phyloP scores from a whole-genome alignment of 192 early-diverging fungal species.

The Coemansia sp. region DNA sequence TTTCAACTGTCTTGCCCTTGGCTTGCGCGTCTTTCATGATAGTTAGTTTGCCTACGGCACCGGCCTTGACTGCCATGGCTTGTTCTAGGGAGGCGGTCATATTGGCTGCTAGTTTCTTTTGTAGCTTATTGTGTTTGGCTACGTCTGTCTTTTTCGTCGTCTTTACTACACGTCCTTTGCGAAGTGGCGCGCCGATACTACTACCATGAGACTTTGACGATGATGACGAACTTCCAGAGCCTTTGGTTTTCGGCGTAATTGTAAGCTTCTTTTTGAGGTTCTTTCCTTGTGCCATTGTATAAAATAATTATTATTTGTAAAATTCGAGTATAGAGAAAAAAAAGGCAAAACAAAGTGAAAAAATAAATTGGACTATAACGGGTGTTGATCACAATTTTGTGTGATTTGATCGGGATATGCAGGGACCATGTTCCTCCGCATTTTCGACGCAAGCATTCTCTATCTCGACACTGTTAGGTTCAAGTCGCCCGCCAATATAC shows the following conservation, averaged over 20 bases:
- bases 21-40: slow-evolving; percentile 66
- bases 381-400: background rate
- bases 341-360: background rate
- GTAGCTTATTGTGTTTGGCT: slow-evolving; percentile 35
- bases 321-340: background rate
- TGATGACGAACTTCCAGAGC: background rate
- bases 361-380: background rate
- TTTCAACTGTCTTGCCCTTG: slow-evolving; percentile 55
- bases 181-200: slow-evolving; percentile 4
- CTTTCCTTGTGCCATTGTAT: slow-evolving; percentile 47
- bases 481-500: background rate
- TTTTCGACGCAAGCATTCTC: background rate
- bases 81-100: slow-evolving; percentile 51
- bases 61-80: slow-evolving; percentile 69
- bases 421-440: background rate
- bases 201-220: slow-evolving; percentile 3
- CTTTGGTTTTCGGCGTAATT: slow-evolving; percentile 23
- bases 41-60: slow-evolving; percentile 68
- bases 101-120: slow-evolving; percentile 46
- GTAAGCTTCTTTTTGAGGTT: slow-evolving; percentile 39
- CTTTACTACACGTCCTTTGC: slow-evolving; percentile 46
- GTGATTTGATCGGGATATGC: background rate
- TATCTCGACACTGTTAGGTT: background rate
- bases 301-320: slow-evolving; percentile 1
- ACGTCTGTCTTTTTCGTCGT: slow-evolving; percentile 37